Base-by-base conservation (phyloP, 2,329 filamentous ascomycete species). In the Scedosporium aurantiacum region DNA sequence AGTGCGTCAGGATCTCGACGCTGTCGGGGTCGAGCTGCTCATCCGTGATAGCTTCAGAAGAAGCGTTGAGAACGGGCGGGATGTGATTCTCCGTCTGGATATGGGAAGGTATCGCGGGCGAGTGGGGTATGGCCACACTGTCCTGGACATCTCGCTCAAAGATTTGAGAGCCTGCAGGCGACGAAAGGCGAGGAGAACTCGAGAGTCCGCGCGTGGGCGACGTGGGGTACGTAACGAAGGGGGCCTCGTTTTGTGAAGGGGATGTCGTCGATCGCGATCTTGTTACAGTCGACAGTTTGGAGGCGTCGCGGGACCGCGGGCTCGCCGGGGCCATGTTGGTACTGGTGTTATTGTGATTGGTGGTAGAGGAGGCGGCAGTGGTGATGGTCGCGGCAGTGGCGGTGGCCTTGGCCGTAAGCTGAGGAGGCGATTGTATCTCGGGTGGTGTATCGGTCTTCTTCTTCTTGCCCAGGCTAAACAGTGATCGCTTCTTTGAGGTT, bases 91-190 rank as follows among this genome's bases (percentile, higher is more conserved):
- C 93, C 6, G 91, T 96, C 68, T 92, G 86, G 68, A 97, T 96
- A 70, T 97, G 93, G 6, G 89, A 86, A 2, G 93, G 93, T 64
- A 97, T 94, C n/a, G 90, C 89, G 0, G 90, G 87, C 2, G 90
- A 93, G 64, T 82, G 85, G 63, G 91, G 88, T n/a, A 84, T 74
- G 3, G 82, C 69, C 32, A 82, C 78, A 68, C 84, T 84, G 69
- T 97, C 92, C 73, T 97, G 93, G 25, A 97, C 93, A 72, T 92
- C 90, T 69, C 93, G 89, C 77, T 97, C 93, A 71, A 97, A 97
- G 68, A 97, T 97, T 67, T 87, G 85, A 4, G 85, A 87, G 28
- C 82, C 81, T 10, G 91, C 89, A 14, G 92, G 90, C 21, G 91
- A 96, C 60, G 87, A 83, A 54, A 92, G 75, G 57, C 88, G 82